Evolutionary conservation across 2,329 filamentous ascomycete genomes (phyloP).

Genomic region (Colletotrichum sp.): DNA sequence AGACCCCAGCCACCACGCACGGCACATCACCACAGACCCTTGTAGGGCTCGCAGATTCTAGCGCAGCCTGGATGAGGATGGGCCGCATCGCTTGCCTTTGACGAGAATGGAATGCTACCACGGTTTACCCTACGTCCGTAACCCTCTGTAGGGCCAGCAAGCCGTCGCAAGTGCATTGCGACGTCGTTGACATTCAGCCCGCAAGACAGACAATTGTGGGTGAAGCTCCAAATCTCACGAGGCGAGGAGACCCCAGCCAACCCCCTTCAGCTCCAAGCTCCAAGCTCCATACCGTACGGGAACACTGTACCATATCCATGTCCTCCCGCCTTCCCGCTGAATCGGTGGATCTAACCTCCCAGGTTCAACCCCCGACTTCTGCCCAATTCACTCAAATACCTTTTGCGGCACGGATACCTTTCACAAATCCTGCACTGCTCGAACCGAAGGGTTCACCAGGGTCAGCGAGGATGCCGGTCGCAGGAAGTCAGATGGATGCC

Average conservation of each 20-base stretch:
- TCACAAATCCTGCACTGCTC: not conserved
- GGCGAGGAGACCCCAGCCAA: conserved; percentile 8
- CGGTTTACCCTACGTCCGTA: conserved; percentile 8
- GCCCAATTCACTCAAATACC: conserved; percentile 1
- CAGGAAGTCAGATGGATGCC: not conserved
- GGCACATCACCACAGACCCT: conserved; percentile 12
- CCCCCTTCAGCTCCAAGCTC: not conserved
- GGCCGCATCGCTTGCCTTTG: not conserved
- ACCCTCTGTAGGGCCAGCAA: not conserved
- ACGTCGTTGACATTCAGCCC: not conserved
- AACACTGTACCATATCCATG: conserved; percentile 18
- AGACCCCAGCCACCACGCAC: conserved; percentile 14
- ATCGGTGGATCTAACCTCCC: conserved; percentile 7
- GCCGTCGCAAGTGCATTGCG: not conserved
- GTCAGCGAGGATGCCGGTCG: not conserved
- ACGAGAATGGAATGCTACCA: not conserved
- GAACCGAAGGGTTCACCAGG: not conserved
- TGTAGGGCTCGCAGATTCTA: not conserved
- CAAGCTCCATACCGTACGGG: conserved; percentile 15
- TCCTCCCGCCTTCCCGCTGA: conserved; percentile 17
- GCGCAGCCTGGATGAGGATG: not conserved
- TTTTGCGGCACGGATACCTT: not conserved
- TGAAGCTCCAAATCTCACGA: conserved; percentile 4
- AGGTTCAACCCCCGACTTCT: conserved; percentile 5
- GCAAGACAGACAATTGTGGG: not conserved